Evolutionary conservation across 129 eudicot species (phyloP).

Genomic region (Tanacetum coccineum): DNA sequence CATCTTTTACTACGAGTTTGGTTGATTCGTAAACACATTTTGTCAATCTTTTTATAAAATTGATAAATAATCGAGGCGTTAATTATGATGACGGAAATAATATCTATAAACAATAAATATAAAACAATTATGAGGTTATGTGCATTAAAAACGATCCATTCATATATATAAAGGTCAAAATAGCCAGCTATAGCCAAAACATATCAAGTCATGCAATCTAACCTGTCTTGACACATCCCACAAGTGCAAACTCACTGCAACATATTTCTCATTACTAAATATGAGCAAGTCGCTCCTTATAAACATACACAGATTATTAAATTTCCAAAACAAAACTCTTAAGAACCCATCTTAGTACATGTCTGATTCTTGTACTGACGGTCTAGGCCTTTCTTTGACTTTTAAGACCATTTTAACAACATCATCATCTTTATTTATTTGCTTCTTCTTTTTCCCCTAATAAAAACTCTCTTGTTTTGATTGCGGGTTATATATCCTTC

Average conservation of each 20-base stretch:
- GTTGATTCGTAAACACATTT: neutral
- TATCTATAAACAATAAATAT: neutral
- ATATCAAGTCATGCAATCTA: no score
- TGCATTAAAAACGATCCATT: no score
- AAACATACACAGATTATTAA: slow-evolving; percentile 88
- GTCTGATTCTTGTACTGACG: slow-evolving; percentile 79
- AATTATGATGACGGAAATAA: neutral
- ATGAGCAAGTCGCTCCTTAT: slow-evolving; percentile 92
- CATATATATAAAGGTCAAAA: no score
- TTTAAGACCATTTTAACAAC: slow-evolving; percentile 63
- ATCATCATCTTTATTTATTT: slow-evolving; percentile 43
- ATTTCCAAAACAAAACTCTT: slow-evolving; percentile 86
- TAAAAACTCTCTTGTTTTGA: no score
- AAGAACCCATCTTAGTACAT: slow-evolving; percentile 72
- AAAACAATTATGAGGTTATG: neutral
- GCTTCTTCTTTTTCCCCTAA: no score
- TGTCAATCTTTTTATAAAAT: neutral
- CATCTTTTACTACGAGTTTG: neutral
- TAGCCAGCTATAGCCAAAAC: no score
- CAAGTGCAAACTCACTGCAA: slow-evolving; percentile 91
- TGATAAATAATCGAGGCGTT: neutral
- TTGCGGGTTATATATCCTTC: no score
- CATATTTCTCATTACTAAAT: slow-evolving; percentile 88
- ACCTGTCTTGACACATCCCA: slow-evolving; percentile 99
- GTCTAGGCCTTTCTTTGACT: slow-evolving; percentile 71